Percentiles rank a stretch among this genome's conserved stretches.
These are phyloP conservation scores for Umbelopsis sp. DNA, from an alignment of 192 early-diverging fungal genomes.

Conservation along the genomic window DNA sequence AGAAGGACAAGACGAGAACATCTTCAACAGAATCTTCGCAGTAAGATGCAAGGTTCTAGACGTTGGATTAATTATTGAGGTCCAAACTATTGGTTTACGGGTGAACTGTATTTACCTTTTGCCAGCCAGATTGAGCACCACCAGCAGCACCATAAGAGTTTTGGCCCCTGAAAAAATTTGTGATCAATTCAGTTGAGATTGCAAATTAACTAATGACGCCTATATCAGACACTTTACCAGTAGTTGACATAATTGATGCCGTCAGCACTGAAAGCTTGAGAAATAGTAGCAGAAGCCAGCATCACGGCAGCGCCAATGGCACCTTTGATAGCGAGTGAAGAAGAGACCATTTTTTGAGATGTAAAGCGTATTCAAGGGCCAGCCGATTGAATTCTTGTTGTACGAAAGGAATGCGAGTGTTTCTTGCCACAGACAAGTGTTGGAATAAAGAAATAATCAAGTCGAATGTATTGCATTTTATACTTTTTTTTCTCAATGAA, in stretches of 20 bases:
- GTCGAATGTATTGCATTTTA: too few relatives aligned
- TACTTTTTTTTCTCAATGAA: too few relatives aligned
- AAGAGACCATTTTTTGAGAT: background rate
- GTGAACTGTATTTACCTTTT: slow-evolving; percentile 5
- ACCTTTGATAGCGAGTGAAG: background rate
- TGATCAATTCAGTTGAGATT: background rate
- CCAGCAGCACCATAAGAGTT: slow-evolving; percentile 17
- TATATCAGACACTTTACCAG: background rate
- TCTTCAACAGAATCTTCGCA: slow-evolving; percentile 19
- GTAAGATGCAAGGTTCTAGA: slow-evolving; percentile 1
- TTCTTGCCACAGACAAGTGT: too few relatives aligned
- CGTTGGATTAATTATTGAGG: background rate
- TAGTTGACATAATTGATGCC: slow-evolving; percentile 18
- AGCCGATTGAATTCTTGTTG: slow-evolving; percentile 3
- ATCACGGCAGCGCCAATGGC: background rate
- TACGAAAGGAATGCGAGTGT: background rate
- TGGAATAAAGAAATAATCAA: too few relatives aligned
- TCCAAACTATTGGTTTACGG: background rate
- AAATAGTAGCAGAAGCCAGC: slow-evolving; percentile 9
- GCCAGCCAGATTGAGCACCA: slow-evolving; percentile 12
- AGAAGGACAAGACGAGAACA: slow-evolving; percentile 19
- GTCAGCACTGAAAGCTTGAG: slow-evolving; percentile 15
- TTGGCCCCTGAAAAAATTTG: slow-evolving; percentile 13
- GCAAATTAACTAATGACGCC: background rate
- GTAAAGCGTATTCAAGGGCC: background rate